These are phyloP conservation scores for Silene conica DNA, from an alignment of 148 eudicot species.

Conservation along the genomic window DNA sequence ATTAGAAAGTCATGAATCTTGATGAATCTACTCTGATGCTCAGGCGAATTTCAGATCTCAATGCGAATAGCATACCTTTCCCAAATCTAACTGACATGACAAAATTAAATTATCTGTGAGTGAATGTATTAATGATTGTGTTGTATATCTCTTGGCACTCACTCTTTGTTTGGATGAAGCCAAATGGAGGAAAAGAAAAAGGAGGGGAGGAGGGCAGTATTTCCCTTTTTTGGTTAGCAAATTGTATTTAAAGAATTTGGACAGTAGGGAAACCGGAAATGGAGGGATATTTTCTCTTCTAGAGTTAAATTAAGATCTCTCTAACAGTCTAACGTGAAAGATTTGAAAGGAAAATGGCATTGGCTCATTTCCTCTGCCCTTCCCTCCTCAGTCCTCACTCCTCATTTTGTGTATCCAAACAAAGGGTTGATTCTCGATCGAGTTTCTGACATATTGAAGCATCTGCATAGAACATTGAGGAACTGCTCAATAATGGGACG, in stretches of 20 bases:
- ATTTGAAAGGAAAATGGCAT: too few relatives aligned
- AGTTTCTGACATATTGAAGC: neutral
- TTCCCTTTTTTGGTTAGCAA: too few relatives aligned
- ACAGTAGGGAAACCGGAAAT: too few relatives aligned
- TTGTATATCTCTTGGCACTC: neutral
- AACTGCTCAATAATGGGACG: conserved; percentile 54
- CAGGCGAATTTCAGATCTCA: conserved; percentile 82
- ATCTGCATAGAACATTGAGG: conserved; percentile 48
- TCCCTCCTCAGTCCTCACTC: conserved; percentile 26
- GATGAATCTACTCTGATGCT: conserved; percentile 12
- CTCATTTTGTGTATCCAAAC: neutral
- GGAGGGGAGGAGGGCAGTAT: too few relatives aligned
- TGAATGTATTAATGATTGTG: conserved; percentile 2
- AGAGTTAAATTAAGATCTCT: too few relatives aligned
- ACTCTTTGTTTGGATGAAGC: neutral
- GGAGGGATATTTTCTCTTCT: too few relatives aligned
- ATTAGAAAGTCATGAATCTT: neutral
- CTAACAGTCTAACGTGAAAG: too few relatives aligned
- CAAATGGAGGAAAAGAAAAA: too few relatives aligned
- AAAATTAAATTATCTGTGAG: conserved; percentile 46
- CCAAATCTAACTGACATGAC: conserved; percentile 46
- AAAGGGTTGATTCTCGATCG: neutral
- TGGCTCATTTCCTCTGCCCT: neutral
- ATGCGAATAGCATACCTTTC: conserved; percentile 33
- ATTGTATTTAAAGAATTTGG: too few relatives aligned